Percentiles rank a stretch among this genome's conserved stretches.
phyloP scores from a whole-genome alignment of 2,329 filamentous ascomycete species.

The Raffaelea ambrosiae region DNA sequence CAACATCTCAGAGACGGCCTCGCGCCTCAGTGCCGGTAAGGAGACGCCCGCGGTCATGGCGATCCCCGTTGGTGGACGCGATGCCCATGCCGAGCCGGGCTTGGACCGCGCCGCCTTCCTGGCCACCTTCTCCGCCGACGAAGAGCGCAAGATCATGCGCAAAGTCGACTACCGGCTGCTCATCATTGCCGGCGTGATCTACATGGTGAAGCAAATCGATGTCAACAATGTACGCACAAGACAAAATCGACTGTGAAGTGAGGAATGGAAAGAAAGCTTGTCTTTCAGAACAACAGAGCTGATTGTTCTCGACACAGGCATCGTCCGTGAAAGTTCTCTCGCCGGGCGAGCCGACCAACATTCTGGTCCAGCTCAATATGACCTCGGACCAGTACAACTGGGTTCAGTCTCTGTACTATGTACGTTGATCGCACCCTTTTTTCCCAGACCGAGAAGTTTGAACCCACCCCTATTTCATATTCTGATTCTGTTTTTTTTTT shows the following conservation, averaged over 20 bases:
- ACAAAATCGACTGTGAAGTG: too few species aligned
- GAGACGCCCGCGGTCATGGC: too few species aligned
- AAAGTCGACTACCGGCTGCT: slow-evolving; percentile 8
- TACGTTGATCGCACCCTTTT: neutral
- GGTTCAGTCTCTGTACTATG: slow-evolving; percentile 9
- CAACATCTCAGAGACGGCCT: too few species aligned
- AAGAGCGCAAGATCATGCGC: slow-evolving; percentile 6
- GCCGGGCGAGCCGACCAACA: slow-evolving; percentile 7
- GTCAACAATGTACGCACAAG: neutral
- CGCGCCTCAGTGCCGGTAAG: too few species aligned
- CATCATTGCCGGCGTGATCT: slow-evolving; percentile 3
- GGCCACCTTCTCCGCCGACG: slow-evolving; percentile 3
- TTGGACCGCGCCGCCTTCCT: slow-evolving; percentile 5
- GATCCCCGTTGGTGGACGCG: too few species aligned
- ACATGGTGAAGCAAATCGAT: slow-evolving; percentile 8
- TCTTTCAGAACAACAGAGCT: too few species aligned
- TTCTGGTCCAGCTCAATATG: slow-evolving; percentile 7
- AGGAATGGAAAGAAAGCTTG: too few species aligned
- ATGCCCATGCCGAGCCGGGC: too few species aligned
- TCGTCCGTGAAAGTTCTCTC: slow-evolving; percentile 8
- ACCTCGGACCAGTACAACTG: slow-evolving; percentile 10
- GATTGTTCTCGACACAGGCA: slow-evolving; percentile 7
- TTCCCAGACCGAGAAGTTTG: too few species aligned
- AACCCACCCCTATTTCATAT: too few species aligned
- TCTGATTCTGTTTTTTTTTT: too few species aligned